These are phyloP conservation scores for Podila clonocystis DNA, from an alignment of 192 early-diverging fungal species.

Conservation along the genomic window DNA sequence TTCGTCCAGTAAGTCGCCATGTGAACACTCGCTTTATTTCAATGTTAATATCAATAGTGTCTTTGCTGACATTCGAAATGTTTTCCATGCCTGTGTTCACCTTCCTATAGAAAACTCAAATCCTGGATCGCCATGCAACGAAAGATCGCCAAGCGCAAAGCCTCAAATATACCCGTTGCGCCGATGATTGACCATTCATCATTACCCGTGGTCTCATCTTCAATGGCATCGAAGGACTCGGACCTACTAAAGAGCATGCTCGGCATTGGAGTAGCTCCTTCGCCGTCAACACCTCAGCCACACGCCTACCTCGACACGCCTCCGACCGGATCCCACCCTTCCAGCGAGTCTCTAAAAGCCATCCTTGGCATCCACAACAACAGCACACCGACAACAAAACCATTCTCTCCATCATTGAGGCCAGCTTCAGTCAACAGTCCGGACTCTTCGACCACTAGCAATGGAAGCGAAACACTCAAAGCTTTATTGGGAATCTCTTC, in stretches of 20 bases:
- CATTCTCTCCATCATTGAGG: constrained; percentile 10
- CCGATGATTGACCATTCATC: constrained; percentile 1
- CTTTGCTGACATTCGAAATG: neutral
- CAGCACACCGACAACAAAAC: neutral
- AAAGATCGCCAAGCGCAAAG: constrained; percentile 28
- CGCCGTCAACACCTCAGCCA: constrained; percentile 2
- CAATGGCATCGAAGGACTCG: constrained; percentile 28
- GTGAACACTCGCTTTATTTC: neutral
- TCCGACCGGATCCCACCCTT: neutral
- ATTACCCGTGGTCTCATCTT: constrained; percentile 7
- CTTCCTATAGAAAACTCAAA: constrained; percentile 33
- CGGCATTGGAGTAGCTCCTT: constrained; percentile 30
- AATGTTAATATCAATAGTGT: neutral
- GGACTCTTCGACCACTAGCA: constrained; percentile 20
- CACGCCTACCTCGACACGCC: neutral
- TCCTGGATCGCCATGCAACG: constrained; percentile 34
- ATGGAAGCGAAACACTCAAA: constrained; percentile 4
- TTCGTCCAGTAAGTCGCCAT: constrained; percentile 64
- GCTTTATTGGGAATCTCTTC: neutral
- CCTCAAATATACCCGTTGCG: constrained; percentile 3
- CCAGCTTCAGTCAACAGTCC: neutral
- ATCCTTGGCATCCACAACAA: constrained; percentile 28
- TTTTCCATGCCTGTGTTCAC: neutral
- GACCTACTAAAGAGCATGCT: constrained; percentile 48
- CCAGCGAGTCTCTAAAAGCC: constrained; percentile 33